Evolutionary conservation across 2,329 filamentous ascomycete genomes (phyloP), one percentile per base, ranked within the genome.

Genomic region (Arthroderma sp.): DNA sequence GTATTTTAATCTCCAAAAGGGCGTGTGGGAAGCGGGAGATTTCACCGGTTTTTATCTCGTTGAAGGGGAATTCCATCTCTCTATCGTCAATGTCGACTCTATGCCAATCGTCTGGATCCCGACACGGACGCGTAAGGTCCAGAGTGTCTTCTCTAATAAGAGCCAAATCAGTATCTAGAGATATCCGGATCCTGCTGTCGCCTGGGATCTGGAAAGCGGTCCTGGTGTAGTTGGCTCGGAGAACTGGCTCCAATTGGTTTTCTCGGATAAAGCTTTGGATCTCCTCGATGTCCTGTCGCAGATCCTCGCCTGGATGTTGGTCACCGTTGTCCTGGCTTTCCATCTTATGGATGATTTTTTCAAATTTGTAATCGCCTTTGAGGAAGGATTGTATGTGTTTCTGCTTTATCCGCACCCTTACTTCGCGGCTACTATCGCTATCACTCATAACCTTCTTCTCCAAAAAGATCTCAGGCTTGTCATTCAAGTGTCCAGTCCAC

Each of bases 161-260:
- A 27, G 86, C 87, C 30, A 98, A 72, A 54, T 94, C 80, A 0
- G 87, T 95, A 61, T 98, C 91, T 48, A 98, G 83, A 4, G 87
- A 88, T 54, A 98, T 85, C 44, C 91, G 80, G 39, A 98, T 81
- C 15, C 85, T 82, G 61, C 93, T 80, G 60, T 98, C 88, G 9
- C 85, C 79, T 4, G 91, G 91, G 53, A 94, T 94, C 64, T 98
- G 91, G 69, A 96, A 98, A 1, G 91, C 91, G 1, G 87, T 94
- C 50, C 91, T 83, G 34, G 81, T 84, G 62, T 96, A 96, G 65
- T 94, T 94, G 50, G 91, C 91, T 42, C 91, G 80, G 43, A 98
- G 64, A 30, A 94, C 75, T 4, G 91, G 91, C 59, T 89, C 78
- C 10, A 98, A 71, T 45, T 83, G 75, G 56, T 85, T 78, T 40